phyloP scores from a whole-genome alignment of 441 rosid species.

The Gossypium schwendimanii region DNA sequence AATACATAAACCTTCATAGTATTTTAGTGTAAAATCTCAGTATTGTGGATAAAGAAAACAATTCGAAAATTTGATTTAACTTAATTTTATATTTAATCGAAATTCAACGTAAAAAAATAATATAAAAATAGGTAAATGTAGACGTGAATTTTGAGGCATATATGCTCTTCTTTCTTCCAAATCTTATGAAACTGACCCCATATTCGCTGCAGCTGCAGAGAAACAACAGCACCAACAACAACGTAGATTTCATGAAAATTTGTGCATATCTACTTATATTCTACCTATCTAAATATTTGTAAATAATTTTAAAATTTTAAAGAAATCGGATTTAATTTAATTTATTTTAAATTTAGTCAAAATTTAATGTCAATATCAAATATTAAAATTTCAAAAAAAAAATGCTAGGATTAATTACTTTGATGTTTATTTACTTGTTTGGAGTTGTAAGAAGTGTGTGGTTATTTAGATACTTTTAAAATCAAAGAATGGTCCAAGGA shows the following conservation, averaged over 20 bases:
- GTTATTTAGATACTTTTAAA: neutral
- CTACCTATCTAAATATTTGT: too few relatives aligned
- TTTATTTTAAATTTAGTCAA: too few relatives aligned
- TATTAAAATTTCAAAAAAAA: too few relatives aligned
- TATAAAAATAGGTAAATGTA: neutral
- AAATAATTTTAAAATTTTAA: too few relatives aligned
- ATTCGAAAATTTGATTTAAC: too few relatives aligned
- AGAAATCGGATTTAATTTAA: too few relatives aligned
- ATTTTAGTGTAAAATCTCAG: too few relatives aligned
- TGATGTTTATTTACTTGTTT: neutral
- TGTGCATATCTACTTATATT: neutral
- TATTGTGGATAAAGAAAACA: too few relatives aligned
- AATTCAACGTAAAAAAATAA: too few relatives aligned
- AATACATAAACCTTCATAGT: too few relatives aligned
- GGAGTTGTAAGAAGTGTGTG: neutral
- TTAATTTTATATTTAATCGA: too few relatives aligned
- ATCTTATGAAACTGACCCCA: neutral
- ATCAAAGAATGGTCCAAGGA: conserved; percentile 7
- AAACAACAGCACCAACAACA: neutral
- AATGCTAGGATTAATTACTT: neutral
- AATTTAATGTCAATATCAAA: too few relatives aligned
- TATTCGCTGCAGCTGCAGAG: neutral
- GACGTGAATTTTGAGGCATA: neutral
- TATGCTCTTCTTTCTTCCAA: neutral
- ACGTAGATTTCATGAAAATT: neutral